Evolutionary conservation across 2,329 filamentous ascomycete species (phyloP), one percentile per base, ranked within the genome.

Genomic region (Fusarium buxicola): DNA sequence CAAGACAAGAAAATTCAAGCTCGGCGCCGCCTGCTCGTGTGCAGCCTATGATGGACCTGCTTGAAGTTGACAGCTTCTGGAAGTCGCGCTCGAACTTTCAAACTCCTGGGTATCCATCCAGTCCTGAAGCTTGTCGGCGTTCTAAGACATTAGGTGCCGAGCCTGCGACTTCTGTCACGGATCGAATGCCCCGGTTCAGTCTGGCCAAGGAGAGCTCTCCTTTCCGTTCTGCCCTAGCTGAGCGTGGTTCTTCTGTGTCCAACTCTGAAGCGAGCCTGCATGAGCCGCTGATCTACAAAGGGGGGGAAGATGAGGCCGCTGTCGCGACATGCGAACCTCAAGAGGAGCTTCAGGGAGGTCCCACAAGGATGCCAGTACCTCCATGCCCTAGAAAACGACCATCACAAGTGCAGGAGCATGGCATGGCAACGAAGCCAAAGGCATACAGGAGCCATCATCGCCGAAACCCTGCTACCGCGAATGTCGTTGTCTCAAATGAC

Each of bases 171-270:
- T 34, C 15, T 31, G 27, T 16, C 18, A 27, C n/a, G 3, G 5
- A 27, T 32, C 40, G n/a, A 36, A 44, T 44, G 16, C 27, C 27
- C 13, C 36, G 8, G 43, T 39, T 8, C 4, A 36, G 15, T 21
- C 28, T 9, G 13, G n/a, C n/a, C 13, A 41, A 34, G 16, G 16
- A 34, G 25, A 10, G n/a, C 21, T 28, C 21, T 18, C 9, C 34
- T 13, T 36, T 31, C 35, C 13, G 25, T 39, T 50, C 48, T 9
- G 34, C 28, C 16, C 13, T 38, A n/a, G 63, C 69, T 7, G 72
- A 76, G 15, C 65, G 71, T 49, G 68, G 70, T n/a, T 71, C 73
- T 16, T 41, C 72, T 8, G 62, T 72, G n/a, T 67, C 69, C 9
- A 71, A 69, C 2, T 69, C 74, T 39, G 69, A 74, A 21, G 67